A percentile compares a stretch with the other conserved stretches of the same genome.
phyloP scores from a whole-genome alignment of 805 yeast species.

The Wickerhamiella kurtzmanii region DNA sequence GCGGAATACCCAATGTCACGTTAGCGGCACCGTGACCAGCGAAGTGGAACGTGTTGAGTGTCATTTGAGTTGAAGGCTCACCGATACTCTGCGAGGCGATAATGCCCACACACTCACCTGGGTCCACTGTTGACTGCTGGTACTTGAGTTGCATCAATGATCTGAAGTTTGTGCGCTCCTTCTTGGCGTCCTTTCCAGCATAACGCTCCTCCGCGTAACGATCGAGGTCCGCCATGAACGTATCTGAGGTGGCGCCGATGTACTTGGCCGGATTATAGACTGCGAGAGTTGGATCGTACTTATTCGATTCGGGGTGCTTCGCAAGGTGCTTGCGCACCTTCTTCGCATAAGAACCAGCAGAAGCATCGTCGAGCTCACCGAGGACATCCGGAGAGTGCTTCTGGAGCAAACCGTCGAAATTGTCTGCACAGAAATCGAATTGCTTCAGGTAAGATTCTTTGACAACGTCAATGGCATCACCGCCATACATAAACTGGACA shows the following conservation, averaged over 20 bases:
- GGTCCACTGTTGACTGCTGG: slow-evolving; percentile 87
- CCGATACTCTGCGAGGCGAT: slow-evolving; percentile 97
- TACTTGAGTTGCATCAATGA: slow-evolving; percentile 97
- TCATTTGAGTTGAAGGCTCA: slow-evolving; percentile 99
- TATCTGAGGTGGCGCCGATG: slow-evolving; percentile 86
- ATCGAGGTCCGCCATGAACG: slow-evolving; percentile 71
- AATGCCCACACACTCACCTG: slow-evolving; percentile 98
- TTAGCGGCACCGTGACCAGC: slow-evolving; percentile 99
- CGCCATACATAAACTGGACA: slow-evolving; percentile 93
- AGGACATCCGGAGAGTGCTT: slow-evolving; percentile 75
- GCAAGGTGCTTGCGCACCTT: slow-evolving; percentile 53
- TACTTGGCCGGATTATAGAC: slow-evolving; percentile 78
- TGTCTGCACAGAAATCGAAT: slow-evolving; percentile 84
- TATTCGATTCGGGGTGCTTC: slow-evolving; percentile 42
- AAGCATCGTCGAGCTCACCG: slow-evolving; percentile 64
- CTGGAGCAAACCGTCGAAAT: slow-evolving; percentile 71
- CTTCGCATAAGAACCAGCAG: slow-evolving; percentile 69
- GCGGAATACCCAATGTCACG: slow-evolving; percentile 98
- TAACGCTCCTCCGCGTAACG: slow-evolving; percentile 42
- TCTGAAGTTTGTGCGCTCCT: slow-evolving; percentile 61
- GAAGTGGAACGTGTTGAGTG: slow-evolving; percentile 89
- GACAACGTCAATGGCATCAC: slow-evolving; percentile 89
- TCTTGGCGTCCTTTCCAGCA: slow-evolving; percentile 35
- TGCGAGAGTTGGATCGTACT: slow-evolving; percentile 81
- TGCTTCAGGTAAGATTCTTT: slow-evolving; percentile 89